Evolutionary conservation across 2,329 filamentous ascomycete species (phyloP).

Genomic region (Neofusicoccum umdonicola): DNA sequence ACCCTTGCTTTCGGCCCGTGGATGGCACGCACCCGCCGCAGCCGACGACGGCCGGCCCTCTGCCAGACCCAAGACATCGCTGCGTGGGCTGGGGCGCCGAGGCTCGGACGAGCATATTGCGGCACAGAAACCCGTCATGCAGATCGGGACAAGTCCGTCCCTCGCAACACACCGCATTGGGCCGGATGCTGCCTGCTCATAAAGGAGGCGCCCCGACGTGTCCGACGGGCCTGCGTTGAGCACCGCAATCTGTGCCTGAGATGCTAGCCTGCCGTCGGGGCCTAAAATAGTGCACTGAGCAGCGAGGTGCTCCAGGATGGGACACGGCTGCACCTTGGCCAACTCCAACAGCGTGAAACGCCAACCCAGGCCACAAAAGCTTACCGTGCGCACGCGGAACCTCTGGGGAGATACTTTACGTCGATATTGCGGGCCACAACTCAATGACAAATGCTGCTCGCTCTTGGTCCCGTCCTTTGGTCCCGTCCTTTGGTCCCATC

Average conservation of each 20-base stretch:
- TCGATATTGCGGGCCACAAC: background rate
- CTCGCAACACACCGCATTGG: background rate
- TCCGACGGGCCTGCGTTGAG: background rate
- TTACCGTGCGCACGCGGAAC: background rate
- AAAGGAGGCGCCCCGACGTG: background rate
- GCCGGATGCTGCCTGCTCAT: background rate
- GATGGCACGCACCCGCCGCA: background rate
- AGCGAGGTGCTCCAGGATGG: background rate
- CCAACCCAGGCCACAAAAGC: background rate
- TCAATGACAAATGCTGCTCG: background rate
- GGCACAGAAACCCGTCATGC: background rate
- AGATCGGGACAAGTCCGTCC: background rate
- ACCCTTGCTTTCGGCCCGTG: constrained; percentile 3
- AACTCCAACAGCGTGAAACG: background rate
- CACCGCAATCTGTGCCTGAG: background rate
- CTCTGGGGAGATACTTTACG: background rate
- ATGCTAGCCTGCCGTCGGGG: background rate
- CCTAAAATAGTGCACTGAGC: background rate
- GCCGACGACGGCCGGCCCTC: background rate
- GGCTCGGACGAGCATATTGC: constrained; percentile 1
- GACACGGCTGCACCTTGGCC: background rate
- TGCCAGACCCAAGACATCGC: background rate
- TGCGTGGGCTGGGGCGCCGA: background rate
- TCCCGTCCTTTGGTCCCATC: background rate
- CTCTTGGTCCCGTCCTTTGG: background rate